Percentiles rank a stretch among this genome's conserved stretches.
These are phyloP conservation scores for Alectoria sarmentosa DNA, from an alignment of 495 filamentous ascomycete species.

Conservation along the genomic window DNA sequence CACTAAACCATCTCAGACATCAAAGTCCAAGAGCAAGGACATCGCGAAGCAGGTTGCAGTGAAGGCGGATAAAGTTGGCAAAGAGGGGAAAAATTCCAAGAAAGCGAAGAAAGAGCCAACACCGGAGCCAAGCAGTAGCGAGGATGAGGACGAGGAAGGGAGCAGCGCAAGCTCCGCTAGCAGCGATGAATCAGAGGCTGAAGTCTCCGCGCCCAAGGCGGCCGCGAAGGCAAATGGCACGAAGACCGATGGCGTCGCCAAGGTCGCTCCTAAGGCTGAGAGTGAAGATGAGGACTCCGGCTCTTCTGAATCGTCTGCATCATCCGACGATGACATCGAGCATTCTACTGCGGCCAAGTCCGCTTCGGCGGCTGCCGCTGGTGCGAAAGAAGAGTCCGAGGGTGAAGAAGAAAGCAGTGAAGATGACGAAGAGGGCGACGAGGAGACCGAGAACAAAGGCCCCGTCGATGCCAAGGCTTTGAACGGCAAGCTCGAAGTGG, in stretches of 20 bases:
- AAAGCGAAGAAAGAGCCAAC: conserved; percentile 40
- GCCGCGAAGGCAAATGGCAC: conserved; percentile 21
- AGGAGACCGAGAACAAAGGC: conserved; percentile 27
- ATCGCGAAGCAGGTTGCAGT: conserved; percentile 38
- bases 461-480: conserved; percentile 25
- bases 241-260: conserved; percentile 22
- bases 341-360: conserved; percentile 13
- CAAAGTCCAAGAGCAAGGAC: conserved; percentile 46
- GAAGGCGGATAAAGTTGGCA: conserved; percentile 39
- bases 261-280: conserved; percentile 13
- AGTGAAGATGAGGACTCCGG: conserved; percentile 24
- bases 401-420: conserved; percentile 23
- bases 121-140: conserved; percentile 38
- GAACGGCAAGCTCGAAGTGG: conserved; percentile 24
- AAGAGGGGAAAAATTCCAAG: conserved; percentile 31
- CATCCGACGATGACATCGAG: conserved; percentile 34
- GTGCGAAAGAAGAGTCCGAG: conserved; percentile 18
- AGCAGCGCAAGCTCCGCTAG: conserved; percentile 35
- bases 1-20: conserved; percentile 41
- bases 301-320: conserved; percentile 29
- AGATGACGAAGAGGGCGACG: conserved; percentile 24
- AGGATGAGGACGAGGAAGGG: conserved; percentile 36
- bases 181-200: conserved; percentile 30
- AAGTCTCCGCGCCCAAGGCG: conserved; percentile 21
- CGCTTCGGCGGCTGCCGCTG: conserved; percentile 12